Evolutionary conservation across 2,329 filamentous ascomycete species (phyloP).

Genomic region (Lasiodiplodia citricola): DNA sequence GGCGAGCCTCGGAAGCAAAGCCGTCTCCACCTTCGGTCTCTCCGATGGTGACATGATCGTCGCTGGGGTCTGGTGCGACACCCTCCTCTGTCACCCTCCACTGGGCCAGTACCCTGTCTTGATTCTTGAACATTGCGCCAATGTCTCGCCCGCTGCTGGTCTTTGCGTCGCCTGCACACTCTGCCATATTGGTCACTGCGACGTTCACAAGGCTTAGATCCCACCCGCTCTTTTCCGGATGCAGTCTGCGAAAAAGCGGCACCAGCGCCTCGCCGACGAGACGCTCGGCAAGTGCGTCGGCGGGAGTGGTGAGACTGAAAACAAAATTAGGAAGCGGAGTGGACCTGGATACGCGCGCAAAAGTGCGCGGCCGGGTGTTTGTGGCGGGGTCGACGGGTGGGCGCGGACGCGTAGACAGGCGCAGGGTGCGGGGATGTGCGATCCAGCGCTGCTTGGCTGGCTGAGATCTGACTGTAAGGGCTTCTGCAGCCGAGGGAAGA

Average conservation of each 20-base stretch:
- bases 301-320: conserved; percentile 65
- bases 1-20: neutral
- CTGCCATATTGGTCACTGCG: conserved; percentile 82
- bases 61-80: conserved; percentile 14
- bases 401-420: conserved; percentile 76
- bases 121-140: conserved; percentile 76
- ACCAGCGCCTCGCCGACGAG: conserved; percentile 73
- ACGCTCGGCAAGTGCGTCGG: conserved; percentile 67
- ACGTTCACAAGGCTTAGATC: conserved; percentile 85
- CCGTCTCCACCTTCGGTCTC: conserved; percentile 8
- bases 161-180: conserved; percentile 51
- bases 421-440: conserved; percentile 79
- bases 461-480: neutral
- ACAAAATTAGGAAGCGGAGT: conserved; percentile 74
- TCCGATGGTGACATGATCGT: neutral
- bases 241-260: conserved; percentile 75
- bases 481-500: neutral
- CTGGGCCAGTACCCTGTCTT: conserved; percentile 71
- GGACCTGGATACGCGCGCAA: conserved; percentile 77
- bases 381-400: conserved; percentile 51
- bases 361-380: conserved; percentile 59
- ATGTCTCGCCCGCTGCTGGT: conserved; percentile 72
- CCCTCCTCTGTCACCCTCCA: conserved; percentile 45
- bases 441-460: conserved; percentile 63
- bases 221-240: conserved; percentile 73